Conservation (phyloP, 169 alveolate genomes). For the Plasmodium gaboni region DNA sequence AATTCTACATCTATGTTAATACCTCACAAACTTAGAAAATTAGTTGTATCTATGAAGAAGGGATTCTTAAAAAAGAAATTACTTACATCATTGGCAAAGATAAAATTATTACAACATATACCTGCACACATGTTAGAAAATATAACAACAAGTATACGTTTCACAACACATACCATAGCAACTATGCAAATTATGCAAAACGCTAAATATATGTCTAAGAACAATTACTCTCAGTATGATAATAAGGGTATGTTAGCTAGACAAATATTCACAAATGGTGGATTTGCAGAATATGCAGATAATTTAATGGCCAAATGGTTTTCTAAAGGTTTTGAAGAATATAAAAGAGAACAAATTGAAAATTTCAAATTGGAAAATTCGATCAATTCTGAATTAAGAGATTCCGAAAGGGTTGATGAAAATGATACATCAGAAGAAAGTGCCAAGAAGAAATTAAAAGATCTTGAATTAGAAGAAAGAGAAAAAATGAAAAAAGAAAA, state of each 20-base stretch:
- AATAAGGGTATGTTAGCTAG: constrained; percentile 13
- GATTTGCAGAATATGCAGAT: constrained; percentile 66
- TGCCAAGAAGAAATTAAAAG: constrained; percentile 13
- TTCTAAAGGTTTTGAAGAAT: constrained; percentile 74
- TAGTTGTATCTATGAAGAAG: constrained; percentile 79
- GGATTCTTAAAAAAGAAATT: constrained; percentile 80
- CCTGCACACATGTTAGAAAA: constrained; percentile 79
- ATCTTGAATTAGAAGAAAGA: constrained; percentile 32
- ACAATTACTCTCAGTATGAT: neutral
- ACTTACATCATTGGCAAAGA: constrained; percentile 78
- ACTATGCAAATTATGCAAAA: constrained; percentile 80
- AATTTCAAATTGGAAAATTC: constrained; percentile 42
- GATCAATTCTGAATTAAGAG: constrained; percentile 14
- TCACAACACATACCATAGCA: constrained; percentile 86
- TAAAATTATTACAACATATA: constrained; percentile 79
- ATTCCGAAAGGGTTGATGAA: neutral
- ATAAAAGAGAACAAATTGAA: constrained; percentile 49
- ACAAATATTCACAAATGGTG: constrained; percentile 50
- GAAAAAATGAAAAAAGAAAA: constrained; percentile 49
- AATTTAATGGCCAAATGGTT: constrained; percentile 53
- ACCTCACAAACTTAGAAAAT: constrained; percentile 81
- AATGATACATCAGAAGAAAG: constrained; percentile 66
- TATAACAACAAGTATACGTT: constrained; percentile 79
- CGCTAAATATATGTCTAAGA: constrained; percentile 5
- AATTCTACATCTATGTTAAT: constrained; percentile 83